Evolutionary conservation across 2,329 filamentous ascomycete species (phyloP), one percentile per base, ranked within the genome.

Genomic region (Malbranchea zuffiana): DNA sequence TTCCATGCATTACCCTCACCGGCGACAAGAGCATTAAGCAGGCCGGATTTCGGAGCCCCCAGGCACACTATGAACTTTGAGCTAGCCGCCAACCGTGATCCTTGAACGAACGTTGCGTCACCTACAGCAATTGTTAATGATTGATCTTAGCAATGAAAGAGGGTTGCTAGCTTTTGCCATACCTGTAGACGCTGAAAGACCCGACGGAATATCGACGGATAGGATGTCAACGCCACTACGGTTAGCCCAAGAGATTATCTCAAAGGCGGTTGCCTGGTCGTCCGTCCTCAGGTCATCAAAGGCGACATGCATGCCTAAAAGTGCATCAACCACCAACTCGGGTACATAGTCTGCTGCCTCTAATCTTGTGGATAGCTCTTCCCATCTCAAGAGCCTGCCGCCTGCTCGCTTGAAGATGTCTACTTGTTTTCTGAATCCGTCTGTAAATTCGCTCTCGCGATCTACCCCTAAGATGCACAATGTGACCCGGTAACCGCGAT

Each of bases 211-310:
- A 54, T 94, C 88, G n/a, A 98, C 75, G 0, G 86, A 82, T 13
- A 98, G 65, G 3, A 90, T 80, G 40, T 80, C 78, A 0, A 85
- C 78, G 46, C 86, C 82, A 54, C 80, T 83, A 45, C 86, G 80
- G 54, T 95, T 96, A 2, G 85, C 81, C 86, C 87, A 96, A 44
- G 86, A 81, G 51, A 95, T 90, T 52, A 95, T 74, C 53, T 92
- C 82, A 52, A 92, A 87, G 0, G 85, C 83, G 0, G 80, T 81
- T 3, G 80, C 78, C 55, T 92, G 84, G 47, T 93, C 82, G 11
- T 81, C 80, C 2, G 79, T 81, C 23, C 84, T 75, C 18, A 96
- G 68, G 49, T 92, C 85, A 47, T 95, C 86, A 51, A 95, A 95
- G 2, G 83, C 80, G 39, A 86, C 76, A 29, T 90, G 85, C 44